Evolutionary conservation across 495 filamentous ascomycete genomes (phyloP), one percentile per base, ranked within the genome.

Genomic region (Daldinia concentrica): DNA sequence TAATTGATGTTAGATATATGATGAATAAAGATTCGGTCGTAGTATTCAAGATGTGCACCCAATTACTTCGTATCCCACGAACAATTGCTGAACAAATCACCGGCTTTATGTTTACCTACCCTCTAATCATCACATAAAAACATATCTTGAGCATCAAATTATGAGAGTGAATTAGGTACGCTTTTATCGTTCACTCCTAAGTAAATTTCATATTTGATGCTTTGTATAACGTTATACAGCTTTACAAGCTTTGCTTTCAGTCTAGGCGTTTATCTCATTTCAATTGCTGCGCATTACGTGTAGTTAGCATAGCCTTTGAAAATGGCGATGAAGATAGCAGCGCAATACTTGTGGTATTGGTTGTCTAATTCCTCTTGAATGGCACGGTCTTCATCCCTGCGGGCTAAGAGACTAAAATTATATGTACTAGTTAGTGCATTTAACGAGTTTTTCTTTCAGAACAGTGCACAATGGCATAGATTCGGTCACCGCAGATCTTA

Each of bases 261-360:
- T 14, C 12, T 12, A 37, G 36, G 14, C 36, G 6, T 37, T 11
- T 37, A 6, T 6, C 36, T 37, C 36, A 12, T 37, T 3, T 12
- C 6, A n/a, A 36, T 56, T 11, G 29, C 11, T 19, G 17, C 30
- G n/a, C n/a, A 27, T 0, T 36, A 27, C 0, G 30, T 57, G 4
- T 32, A 54, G 26, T 54, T 56, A 29, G 52, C 29, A 34, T 56
- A 29, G 52, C 52, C 52, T 34, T 12, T 56, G 14, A 34, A 26
- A 3, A n/a, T 32, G n/a, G 52, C 29, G 15, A 26, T 17, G 15
- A 29, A 29, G 26, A 56, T 36, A 32, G 29, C 52, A 56, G n/a
- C 29, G n/a, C 29, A 29, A 29, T 56, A 34, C 52, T 34, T 36
- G 6, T 36, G 36, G 37, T 56, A 36, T 14, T 8, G 22, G 52